Conservation (phyloP, 2,329 filamentous ascomycete genomes). For the Sporothrix brunneoviolacea region DNA sequence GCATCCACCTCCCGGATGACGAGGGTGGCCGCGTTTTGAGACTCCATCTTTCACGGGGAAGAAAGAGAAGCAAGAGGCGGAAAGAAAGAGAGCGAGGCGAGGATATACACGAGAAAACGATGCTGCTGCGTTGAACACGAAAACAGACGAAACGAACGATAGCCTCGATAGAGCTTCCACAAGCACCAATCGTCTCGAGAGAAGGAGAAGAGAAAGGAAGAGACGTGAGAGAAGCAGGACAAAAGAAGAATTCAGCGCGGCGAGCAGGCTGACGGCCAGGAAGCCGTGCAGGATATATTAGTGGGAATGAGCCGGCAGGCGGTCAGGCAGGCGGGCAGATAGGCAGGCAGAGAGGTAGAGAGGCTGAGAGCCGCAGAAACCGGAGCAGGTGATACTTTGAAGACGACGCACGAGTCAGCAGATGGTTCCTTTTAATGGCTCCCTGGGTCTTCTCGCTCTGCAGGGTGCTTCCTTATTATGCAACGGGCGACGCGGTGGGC, state of each 20-base stretch:
- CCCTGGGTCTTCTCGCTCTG: not conserved
- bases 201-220: too few relatives aligned
- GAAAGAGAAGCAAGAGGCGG: not conserved
- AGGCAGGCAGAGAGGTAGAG: too few relatives aligned
- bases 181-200: too few relatives aligned
- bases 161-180: too few relatives aligned
- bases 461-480: not conserved
- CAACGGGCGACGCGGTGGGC: not conserved
- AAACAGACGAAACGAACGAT: too few relatives aligned
- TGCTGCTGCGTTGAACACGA: too few relatives aligned
- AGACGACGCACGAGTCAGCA: not conserved
- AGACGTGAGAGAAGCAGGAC: too few relatives aligned
- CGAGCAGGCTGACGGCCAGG: too few relatives aligned
- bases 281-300: too few relatives aligned
- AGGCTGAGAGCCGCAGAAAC: not conserved
- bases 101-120: too few relatives aligned
- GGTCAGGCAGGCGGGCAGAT: not conserved
- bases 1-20: constrained; percentile 21
- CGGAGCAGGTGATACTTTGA: not conserved
- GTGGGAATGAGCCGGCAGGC: not conserved
- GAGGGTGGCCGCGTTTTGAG: constrained; percentile 18
- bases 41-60: constrained; percentile 19
- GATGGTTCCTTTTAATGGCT: not conserved
- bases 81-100: too few relatives aligned
- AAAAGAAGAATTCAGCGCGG: too few relatives aligned